A percentile compares a stretch with the other conserved stretches of the same genome.
phyloP scores from a whole-genome alignment of 148 eudicot genomes.

The Rhododendron henanense region DNA sequence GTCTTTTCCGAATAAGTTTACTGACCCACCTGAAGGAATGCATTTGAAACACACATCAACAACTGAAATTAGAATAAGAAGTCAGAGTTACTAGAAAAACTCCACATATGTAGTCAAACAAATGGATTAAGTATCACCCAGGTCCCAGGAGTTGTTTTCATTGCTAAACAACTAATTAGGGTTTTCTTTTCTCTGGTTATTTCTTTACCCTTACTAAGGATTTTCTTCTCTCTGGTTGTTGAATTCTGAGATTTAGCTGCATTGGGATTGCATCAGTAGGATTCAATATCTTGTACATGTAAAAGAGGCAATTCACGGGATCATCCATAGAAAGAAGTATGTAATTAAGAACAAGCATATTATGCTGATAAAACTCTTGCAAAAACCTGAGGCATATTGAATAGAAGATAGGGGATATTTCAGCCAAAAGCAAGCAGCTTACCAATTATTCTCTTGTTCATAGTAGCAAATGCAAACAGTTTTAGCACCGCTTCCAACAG shows the following conservation, averaged over 20 bases:
- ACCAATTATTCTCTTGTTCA: conserved; percentile 99
- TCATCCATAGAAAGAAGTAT: not conserved
- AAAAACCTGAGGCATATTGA: not conserved
- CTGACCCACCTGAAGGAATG: conserved; percentile 90
- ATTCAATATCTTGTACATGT: not conserved
- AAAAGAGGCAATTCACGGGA: not conserved
- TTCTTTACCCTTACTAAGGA: not conserved
- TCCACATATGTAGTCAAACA: not conserved
- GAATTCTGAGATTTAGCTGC: not conserved
- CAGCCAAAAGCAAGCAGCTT: conserved; percentile 13
- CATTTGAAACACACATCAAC: conserved; percentile 11
- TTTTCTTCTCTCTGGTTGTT: not conserved
- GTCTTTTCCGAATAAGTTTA: conserved; percentile 92
- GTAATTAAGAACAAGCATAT: not conserved
- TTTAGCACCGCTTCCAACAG: conserved; percentile 99
- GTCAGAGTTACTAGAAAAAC: not conserved
- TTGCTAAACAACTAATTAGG: not conserved
- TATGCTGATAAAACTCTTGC: not conserved
- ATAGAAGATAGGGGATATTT: not conserved
- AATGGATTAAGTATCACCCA: not conserved
- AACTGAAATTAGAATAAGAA: not conserved
- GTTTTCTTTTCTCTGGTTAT: not conserved
- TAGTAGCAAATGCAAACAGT: conserved; percentile 98
- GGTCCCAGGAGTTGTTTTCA: not conserved
- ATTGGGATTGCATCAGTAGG: not conserved